Percentiles rank a stretch among this genome's conserved stretches.
These are phyloP conservation scores for Cytidiella melzeri DNA, from an alignment of 768 basidiomycete genomes.

Conservation along the genomic window DNA sequence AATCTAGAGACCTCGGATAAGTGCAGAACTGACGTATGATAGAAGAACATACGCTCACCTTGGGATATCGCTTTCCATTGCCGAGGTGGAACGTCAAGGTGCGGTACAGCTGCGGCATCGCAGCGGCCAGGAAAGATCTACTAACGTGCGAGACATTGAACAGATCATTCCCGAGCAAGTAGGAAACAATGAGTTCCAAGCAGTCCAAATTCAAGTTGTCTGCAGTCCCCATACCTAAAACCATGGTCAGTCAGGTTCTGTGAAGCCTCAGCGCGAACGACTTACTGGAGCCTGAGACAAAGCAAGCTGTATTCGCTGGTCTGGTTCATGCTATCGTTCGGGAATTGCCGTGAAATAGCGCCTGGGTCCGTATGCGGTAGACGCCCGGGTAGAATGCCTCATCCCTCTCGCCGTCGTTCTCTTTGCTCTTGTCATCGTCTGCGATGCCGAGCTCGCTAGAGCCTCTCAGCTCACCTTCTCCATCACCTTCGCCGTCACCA, in stretches of 20 bases:
- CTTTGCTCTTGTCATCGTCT: constrained; percentile 16
- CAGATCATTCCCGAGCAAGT: constrained; percentile 48
- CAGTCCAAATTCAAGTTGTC: constrained; percentile 70
- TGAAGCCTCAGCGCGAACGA: too few relatives aligned
- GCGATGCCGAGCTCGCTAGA: constrained; percentile 53
- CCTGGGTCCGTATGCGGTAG: too few relatives aligned
- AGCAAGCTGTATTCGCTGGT: too few relatives aligned
- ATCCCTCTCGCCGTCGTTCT: neutral
- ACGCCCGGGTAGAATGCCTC: neutral
- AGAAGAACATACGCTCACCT: constrained; percentile 29
- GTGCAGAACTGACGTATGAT: neutral
- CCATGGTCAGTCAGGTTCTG: too few relatives aligned
- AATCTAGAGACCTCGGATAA: constrained; percentile 25
- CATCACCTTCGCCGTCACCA: constrained; percentile 61
- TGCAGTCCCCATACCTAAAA: constrained; percentile 48
- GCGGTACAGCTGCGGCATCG: constrained; percentile 56
- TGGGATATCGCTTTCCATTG: constrained; percentile 53
- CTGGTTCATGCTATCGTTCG: too few relatives aligned
- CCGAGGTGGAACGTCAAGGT: constrained; percentile 46
- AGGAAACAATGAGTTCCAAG: constrained; percentile 57
- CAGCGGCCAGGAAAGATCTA: constrained; percentile 57
- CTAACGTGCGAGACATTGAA: constrained; percentile 58
- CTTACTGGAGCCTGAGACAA: neutral
- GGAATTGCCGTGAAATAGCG: too few relatives aligned
- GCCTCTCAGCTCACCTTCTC: constrained; percentile 62